These are phyloP conservation scores for Clarireedia monteithiana DNA, from an alignment of 2,329 filamentous ascomycete genomes.

Conservation along the genomic window DNA sequence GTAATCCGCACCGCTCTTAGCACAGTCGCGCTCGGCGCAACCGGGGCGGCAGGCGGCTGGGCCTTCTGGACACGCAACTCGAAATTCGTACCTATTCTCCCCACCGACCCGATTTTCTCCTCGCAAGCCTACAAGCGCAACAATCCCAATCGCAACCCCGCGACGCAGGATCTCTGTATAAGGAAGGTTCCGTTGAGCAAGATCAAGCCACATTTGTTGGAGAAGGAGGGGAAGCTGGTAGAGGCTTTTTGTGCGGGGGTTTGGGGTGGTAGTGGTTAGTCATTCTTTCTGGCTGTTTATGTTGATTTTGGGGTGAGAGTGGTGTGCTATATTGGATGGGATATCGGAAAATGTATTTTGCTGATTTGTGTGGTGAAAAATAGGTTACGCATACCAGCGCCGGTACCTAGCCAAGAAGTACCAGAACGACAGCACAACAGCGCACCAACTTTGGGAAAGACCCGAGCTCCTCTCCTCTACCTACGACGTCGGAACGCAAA, in stretches of 20 bases:
- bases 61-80: constrained; percentile 19
- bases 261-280: constrained; percentile 40
- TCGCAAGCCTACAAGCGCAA: constrained; percentile 47
- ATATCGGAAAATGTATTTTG: no score
- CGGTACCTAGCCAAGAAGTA: constrained; percentile 52
- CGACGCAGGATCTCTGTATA: constrained; percentile 56
- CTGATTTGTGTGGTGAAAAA: background rate
- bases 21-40: constrained; percentile 16
- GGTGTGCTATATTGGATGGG: background rate
- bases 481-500: constrained; percentile 55
- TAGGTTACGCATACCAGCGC: constrained; percentile 49
- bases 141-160: constrained; percentile 56
- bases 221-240: constrained; percentile 56
- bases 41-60: constrained; percentile 17
- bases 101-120: constrained; percentile 53
- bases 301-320: background rate
- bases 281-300: background rate
- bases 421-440: constrained; percentile 42
- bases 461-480: constrained; percentile 44
- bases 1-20: constrained; percentile 16
- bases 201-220: constrained; percentile 56
- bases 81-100: constrained; percentile 43
- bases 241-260: constrained; percentile 27
- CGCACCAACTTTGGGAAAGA: constrained; percentile 52
- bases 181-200: constrained; percentile 54